phyloP scores from a whole-genome alignment of 73 alveolate genomes.

The Halteria grandinella region DNA sequence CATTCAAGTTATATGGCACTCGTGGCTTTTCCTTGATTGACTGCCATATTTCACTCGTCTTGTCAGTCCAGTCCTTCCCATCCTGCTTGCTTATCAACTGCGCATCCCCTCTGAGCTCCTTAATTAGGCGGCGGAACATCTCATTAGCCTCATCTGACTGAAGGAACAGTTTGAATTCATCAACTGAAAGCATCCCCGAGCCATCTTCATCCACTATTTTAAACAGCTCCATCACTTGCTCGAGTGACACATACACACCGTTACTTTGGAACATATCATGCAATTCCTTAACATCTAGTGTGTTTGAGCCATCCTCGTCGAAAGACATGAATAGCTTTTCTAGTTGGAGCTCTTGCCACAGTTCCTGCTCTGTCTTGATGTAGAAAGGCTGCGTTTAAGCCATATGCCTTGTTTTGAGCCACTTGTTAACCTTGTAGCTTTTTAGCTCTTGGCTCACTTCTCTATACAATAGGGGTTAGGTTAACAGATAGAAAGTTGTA shows the following conservation, averaged over 20 bases:
- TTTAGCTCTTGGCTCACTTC: too few species aligned
- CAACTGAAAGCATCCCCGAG: slow-evolving; percentile 59
- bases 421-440: too few species aligned
- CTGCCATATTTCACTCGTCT: too few species aligned
- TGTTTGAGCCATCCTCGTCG: slow-evolving; percentile 63
- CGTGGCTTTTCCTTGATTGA: not conserved
- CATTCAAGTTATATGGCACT: slow-evolving; percentile 42
- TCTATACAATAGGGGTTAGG: too few species aligned
- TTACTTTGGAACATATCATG: slow-evolving; percentile 51
- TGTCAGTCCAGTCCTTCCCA: too few species aligned
- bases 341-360: slow-evolving; percentile 1
- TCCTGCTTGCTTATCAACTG: too few species aligned
- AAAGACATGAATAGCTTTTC: slow-evolving; percentile 32
- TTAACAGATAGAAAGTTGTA: too few species aligned
- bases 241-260: slow-evolving; percentile 22
- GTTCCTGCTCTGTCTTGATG: slow-evolving; percentile 16
- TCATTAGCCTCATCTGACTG: slow-evolving; percentile 45
- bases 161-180: slow-evolving; percentile 60
- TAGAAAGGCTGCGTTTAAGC: slow-evolving; percentile 6
- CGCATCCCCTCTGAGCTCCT: slow-evolving; percentile 2
- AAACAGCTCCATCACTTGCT: slow-evolving; percentile 27
- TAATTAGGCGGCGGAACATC: slow-evolving; percentile 20
- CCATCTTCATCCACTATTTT: slow-evolving; percentile 67
- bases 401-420: not conserved
- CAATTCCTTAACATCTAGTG: slow-evolving; percentile 44